Evolutionary conservation across 768 basidiomycete genomes (phyloP), one percentile per base, ranked within the genome.

Genomic region (Tephrocybe sp.): DNA sequence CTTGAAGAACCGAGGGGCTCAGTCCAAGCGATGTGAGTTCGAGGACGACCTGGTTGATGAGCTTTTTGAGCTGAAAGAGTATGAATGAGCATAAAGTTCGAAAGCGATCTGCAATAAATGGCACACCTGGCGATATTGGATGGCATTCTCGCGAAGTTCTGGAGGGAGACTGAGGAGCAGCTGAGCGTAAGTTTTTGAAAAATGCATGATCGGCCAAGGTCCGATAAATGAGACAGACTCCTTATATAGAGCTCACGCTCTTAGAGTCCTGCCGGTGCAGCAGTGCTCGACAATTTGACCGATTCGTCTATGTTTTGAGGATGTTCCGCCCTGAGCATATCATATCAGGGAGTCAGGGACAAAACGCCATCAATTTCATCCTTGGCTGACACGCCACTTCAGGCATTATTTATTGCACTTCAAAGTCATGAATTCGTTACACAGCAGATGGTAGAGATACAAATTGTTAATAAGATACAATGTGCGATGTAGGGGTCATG

Each of bases 1-100:
- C 67, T 0, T 78, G 78, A 12, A 84, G 66, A 0, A 80, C 60
- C 8, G 67, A 61, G 4, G 82, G 82, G 51, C 70, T 71, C 5
- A 85, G 68, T 0, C 90, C 94, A 19, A 92, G 71, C 2, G 80
- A 76, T 3, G 80, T 74, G 14, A 98, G 82, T 66, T 98, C 94
- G 9, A 71, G 67, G 0, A 89, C 90, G 33, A 93, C 80, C 62
- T 85, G 78, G 55, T 90, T 89, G 58, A 98, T 94, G 26, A 95
- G 71, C 60, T 89, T 92, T 71, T 98, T 97, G 49, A 98, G 83
- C 89, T 96, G 59, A 36, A 56, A n/a, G 11, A 4, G 30, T 40
- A 40, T 54, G 13, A 3, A 14, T 43, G 16, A 41, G 36, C 22
- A 23, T 17, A 51, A 46, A 45, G 43, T 20, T 30, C 34, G 13